phyloP scores from a whole-genome alignment of 305 asterid genomes.

The Solanum hybrid region DNA sequence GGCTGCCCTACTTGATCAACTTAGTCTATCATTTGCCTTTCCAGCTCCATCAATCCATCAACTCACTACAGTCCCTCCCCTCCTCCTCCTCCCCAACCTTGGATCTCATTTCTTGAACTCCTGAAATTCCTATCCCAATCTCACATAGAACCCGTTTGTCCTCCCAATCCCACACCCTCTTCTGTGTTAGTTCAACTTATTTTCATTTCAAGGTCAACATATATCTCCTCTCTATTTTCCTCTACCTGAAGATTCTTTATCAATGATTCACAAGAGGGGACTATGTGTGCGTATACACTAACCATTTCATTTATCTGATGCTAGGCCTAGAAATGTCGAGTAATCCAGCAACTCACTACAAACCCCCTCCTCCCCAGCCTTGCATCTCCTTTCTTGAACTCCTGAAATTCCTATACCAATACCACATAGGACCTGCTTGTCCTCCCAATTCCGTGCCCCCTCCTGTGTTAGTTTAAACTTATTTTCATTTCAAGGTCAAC shows the following conservation, averaged over 20 bases:
- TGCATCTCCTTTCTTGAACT: not conserved
- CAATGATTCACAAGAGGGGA: not conserved
- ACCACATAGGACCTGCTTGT: not conserved
- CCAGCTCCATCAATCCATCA: not conserved
- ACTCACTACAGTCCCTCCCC: not conserved
- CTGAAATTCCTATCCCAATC: not conserved
- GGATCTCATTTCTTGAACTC: not conserved
- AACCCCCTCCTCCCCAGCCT: not conserved
- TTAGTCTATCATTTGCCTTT: not conserved
- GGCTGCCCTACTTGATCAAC: not conserved
- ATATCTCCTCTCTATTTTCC: not conserved
- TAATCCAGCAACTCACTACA: not conserved
- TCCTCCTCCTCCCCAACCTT: not conserved
- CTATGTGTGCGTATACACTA: not conserved
- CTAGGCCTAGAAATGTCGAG: not conserved
- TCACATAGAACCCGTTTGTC: not conserved
- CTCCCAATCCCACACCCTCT: not conserved
- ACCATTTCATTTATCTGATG: not conserved
- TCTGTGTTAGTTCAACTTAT: not conserved
- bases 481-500: not conserved
- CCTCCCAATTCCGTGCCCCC: not conserved
- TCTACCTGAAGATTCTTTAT: not conserved
- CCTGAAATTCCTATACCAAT: not conserved
- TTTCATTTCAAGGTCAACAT: conserved; percentile 1
- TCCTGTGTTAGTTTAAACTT: not conserved